Evolutionary conservation across 2,329 filamentous ascomycete genomes (phyloP), one percentile per base, ranked within the genome.

Genomic region (Fusarium austroafricanum): DNA sequence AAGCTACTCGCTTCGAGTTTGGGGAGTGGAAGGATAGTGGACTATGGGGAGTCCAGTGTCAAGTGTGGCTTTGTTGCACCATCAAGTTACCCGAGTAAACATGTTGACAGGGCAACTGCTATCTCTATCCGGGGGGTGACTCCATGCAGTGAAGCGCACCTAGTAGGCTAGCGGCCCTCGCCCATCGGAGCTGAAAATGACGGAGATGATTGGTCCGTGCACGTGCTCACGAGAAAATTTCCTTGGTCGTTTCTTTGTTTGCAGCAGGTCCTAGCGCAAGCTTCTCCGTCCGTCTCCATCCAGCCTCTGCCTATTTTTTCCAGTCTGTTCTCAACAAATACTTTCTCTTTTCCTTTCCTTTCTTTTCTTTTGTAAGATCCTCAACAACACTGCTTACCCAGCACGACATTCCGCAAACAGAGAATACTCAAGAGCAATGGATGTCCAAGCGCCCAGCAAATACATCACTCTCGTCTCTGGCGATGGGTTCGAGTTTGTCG

Each of bases 381-480:
- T 39, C 52, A 46, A 17, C 51, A 40, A 21, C 50, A 64, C 21
- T 5, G 33, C 40, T 12, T 31, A 31, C 7, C 20, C 15, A 28
- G 44, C 45, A 23, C 23, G 46, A 23, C 37, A 12, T n/a, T 31
- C 12, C 23, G 20, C 26, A 26, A 26, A 26, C 26, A 26, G 26
- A 38, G 21, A 23, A 35, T 11, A 31, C 11, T 31, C 10, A 20
- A 15, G 68, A 47, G 54, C 23, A 42, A 75, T 76, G 74, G 72
- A 72, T 51, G 42, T 65, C 12, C 67, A 68, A 33, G 50, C 60
- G 21, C 72, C 75, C 47, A 87, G 86, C 79, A 89, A 92, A 75
- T 94, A 93, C 78, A 86, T 94, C 68, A 94, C 92, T 7, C 87
- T 95, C 52, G 84, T 94, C 40, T 93, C 91, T 1, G 86, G 83